Base-by-base conservation (phyloP, 805 yeast genomes). In the Ogataea nitratoaversa region DNA sequence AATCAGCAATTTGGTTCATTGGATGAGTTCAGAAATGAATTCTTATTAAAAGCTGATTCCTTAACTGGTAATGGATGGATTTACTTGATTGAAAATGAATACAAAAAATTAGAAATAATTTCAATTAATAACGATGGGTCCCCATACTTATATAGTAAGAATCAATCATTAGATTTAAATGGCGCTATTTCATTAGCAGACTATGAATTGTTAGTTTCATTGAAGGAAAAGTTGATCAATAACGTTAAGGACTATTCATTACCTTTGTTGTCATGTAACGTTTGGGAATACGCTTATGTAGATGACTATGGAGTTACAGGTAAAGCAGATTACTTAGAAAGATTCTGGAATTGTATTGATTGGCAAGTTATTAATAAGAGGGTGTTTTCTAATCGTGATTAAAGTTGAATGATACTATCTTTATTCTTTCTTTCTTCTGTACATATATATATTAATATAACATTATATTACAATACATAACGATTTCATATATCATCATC, bases 211-310 rank as follows among this genome's bases (percentile, higher is more conserved):
- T 62, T 71, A 38, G 58, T 69, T 19, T 72, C 72, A 20, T 53
- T 57, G 23, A 52, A 52, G 28, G 51, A 50, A 18, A 50, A 47
- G 30, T 40, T 47, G 4, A 38, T 38, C 19, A 44, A 53, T 22
- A 63, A 63, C 17, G 71, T 69, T 30, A 71, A 68, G 49, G 90
- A 83, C 59, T 78, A 74, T 67, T 72, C 79, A 19, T 67, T 89
- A 49, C 95, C 93, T 6, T 65, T 93, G 34, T 71, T 93, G 49
- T 84, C 80, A 37, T 71, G 89, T 48, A 87, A 81, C 62, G 72
- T 84, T 50, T 90, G 97, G 96, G 95, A 91, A 60, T 77, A 80
- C 48, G 87, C 96, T n/a, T 93, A 82, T 61, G 54, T 88, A 33
- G 67, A 75, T 20, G 98, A 93, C 63, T 91, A 82, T 63, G 96